phyloP scores from a whole-genome alignment of 2,329 filamentous ascomycete genomes.

The Colletotrichum limetticola region DNA sequence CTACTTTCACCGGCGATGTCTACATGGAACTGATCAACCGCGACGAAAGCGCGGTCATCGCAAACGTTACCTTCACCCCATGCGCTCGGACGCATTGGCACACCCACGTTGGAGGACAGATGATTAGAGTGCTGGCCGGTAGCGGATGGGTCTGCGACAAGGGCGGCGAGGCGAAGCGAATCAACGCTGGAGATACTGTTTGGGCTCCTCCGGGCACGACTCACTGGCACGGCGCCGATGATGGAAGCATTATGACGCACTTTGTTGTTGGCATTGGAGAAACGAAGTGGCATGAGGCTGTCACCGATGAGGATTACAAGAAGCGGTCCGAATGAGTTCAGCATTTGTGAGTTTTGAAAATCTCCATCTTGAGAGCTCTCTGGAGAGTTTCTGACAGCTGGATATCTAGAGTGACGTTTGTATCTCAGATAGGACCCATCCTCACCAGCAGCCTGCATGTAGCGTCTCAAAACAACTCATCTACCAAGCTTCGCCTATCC shows the following conservation, averaged over 20 bases:
- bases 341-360: not conserved
- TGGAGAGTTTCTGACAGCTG: not conserved
- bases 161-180: conserved; percentile 46
- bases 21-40: conserved; percentile 1
- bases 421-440: not conserved
- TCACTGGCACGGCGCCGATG: conserved; percentile 57
- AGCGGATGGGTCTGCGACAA: conserved; percentile 55
- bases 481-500: not conserved
- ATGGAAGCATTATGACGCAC: conserved; percentile 52
- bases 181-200: conserved; percentile 53
- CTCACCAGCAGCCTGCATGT: not conserved
- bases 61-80: conserved; percentile 53
- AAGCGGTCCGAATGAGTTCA: not conserved
- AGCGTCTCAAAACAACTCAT: not conserved
- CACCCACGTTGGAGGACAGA: conserved; percentile 54
- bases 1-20: conserved; percentile 18
- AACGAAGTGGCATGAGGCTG: conserved; percentile 49
- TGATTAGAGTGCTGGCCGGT: conserved; percentile 52
- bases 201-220: conserved; percentile 51
- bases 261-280: conserved; percentile 48
- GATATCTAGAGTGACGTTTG: rapidly evolving
- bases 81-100: conserved; percentile 57
- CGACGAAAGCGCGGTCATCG: conserved; percentile 9
- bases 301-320: conserved; percentile 48
- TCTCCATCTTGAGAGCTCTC: not conserved